Percentiles rank a stretch among this genome's conserved stretches.
These are phyloP conservation scores for Salix caprea DNA, from an alignment of 345 rosid species.

Conservation along the genomic window DNA sequence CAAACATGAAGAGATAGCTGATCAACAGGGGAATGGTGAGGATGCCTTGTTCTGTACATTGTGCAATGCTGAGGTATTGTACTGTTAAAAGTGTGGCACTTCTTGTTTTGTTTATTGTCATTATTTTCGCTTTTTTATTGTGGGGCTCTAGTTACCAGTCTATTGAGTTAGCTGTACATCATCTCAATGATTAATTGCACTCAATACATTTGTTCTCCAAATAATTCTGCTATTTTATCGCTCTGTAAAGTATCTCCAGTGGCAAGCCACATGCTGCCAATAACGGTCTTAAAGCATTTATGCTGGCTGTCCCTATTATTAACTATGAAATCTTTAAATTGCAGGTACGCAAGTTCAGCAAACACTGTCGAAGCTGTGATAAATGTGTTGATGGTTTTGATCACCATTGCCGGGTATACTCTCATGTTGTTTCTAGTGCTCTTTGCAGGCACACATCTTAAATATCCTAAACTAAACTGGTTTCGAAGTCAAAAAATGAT, in stretches of 20 bases:
- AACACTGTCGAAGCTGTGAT: constrained; percentile 95
- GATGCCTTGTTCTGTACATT: constrained; percentile 92
- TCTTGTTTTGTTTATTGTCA: neutral
- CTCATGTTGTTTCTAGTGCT: constrained; percentile 12
- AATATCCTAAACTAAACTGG: constrained; percentile 1
- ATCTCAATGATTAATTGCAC: neutral
- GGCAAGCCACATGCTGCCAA: neutral
- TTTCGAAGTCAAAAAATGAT: constrained; percentile 1
- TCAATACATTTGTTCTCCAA: neutral
- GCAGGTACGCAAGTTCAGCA: constrained; percentile 94
- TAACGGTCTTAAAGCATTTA: neutral
- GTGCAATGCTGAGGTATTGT: constrained; percentile 90
- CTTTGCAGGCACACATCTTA: constrained; percentile 11
- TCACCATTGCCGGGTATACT: constrained; percentile 91
- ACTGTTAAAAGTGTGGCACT: neutral
- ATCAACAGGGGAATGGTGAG: constrained; percentile 53
- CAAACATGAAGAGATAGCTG: constrained; percentile 44
- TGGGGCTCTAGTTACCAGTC: neutral
- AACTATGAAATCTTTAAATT: constrained; percentile 8
- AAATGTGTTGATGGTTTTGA: constrained; percentile 97
- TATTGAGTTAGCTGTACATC: neutral
- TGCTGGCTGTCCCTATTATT: neutral
- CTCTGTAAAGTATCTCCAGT: neutral
- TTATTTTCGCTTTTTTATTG: neutral
- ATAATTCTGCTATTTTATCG: neutral